phyloP scores from a whole-genome alignment of 345 rosid species.

The Cardamine occulta region DNA sequence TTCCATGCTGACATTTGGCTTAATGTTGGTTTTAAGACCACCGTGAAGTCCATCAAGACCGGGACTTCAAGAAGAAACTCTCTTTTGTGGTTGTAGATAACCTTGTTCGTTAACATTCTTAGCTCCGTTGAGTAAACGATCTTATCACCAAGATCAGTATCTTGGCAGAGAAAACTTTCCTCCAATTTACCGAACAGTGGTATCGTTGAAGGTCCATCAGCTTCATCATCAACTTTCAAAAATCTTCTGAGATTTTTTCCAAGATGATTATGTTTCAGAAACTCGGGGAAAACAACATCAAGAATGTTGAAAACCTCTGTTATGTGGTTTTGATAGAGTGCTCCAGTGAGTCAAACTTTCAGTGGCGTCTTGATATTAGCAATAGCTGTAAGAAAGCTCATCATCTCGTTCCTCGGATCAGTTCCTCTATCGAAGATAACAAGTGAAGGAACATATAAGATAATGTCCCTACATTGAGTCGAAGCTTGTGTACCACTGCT shows the following conservation, averaged over 20 bases:
- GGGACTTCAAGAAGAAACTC: slow-evolving; percentile 71
- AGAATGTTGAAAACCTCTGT: slow-evolving; percentile 67
- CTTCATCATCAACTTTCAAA: neutral
- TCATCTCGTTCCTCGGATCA: slow-evolving; percentile 54
- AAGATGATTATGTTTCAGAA: too few relatives aligned
- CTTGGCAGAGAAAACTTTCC: slow-evolving; percentile 57
- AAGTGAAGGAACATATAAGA: slow-evolving; percentile 53
- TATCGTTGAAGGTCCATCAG: slow-evolving; percentile 33
- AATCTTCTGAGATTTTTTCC: neutral
- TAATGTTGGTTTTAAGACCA: slow-evolving; percentile 52
- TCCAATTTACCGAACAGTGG: slow-evolving; percentile 59
- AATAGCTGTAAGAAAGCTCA: slow-evolving; percentile 53
- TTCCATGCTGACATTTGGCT: slow-evolving; percentile 50
- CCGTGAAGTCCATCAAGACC: slow-evolving; percentile 67
- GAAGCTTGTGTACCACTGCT: slow-evolving; percentile 35
- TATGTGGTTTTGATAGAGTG: slow-evolving; percentile 70
- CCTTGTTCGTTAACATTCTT: slow-evolving; percentile 63
- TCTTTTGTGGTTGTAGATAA: slow-evolving; percentile 70
- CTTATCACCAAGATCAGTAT: slow-evolving; percentile 54
- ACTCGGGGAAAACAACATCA: slow-evolving; percentile 55
- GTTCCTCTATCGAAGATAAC: slow-evolving; percentile 71
- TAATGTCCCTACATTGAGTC: slow-evolving; percentile 53
- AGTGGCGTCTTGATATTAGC: slow-evolving; percentile 59
- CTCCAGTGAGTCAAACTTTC: slow-evolving; percentile 67
- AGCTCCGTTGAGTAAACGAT: slow-evolving; percentile 58